Conservation (phyloP, 1,284 basidiomycete genomes). For the Gomphus sp. region DNA sequence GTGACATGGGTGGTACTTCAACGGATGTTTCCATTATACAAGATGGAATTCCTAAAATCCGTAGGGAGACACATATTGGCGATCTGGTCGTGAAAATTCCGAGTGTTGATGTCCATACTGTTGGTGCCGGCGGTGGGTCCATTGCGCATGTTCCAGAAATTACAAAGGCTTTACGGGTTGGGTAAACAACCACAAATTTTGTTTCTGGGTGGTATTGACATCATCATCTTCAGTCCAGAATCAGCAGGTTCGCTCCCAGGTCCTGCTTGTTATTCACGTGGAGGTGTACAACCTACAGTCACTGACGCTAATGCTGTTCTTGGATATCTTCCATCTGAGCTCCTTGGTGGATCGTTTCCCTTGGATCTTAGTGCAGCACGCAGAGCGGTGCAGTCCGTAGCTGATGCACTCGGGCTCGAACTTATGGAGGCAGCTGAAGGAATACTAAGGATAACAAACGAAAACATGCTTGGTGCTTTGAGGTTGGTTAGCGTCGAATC, state of each 20-base stretch:
- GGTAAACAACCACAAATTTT: slow-evolving; percentile 1
- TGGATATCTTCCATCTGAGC: slow-evolving; percentile 20
- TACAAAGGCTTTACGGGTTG: slow-evolving; percentile 23
- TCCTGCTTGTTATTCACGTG: slow-evolving; percentile 20
- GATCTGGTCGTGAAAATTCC: slow-evolving; percentile 13
- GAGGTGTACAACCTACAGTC: slow-evolving; percentile 17
- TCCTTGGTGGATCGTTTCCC: slow-evolving; percentile 21
- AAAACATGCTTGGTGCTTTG: slow-evolving; percentile 23
- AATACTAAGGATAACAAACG: slow-evolving; percentile 19
- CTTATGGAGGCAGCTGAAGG: slow-evolving; percentile 22
- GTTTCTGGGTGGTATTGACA: neutral
- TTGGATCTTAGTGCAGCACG: slow-evolving; percentile 18
- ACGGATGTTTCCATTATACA: slow-evolving; percentile 21
- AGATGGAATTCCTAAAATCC: slow-evolving; percentile 16
- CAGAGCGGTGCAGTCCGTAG: slow-evolving; percentile 17
- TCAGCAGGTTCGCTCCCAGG: slow-evolving; percentile 22
- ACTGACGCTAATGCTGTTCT: slow-evolving; percentile 23
- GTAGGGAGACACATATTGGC: slow-evolving; percentile 18
- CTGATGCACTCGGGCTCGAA: slow-evolving; percentile 18
- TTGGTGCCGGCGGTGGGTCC: slow-evolving; percentile 24
- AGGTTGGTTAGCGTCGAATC: slow-evolving; percentile 22
- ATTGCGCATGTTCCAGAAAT: slow-evolving; percentile 20
- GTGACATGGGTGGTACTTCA: slow-evolving; percentile 24
- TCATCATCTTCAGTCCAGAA: slow-evolving; percentile 14
- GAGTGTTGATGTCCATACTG: slow-evolving; percentile 23